Percentiles rank a stretch among this genome's conserved stretches.
These are phyloP conservation scores for Irpex rosettiformis DNA, from an alignment of 1,284 basidiomycete genomes.

Conservation along the genomic window DNA sequence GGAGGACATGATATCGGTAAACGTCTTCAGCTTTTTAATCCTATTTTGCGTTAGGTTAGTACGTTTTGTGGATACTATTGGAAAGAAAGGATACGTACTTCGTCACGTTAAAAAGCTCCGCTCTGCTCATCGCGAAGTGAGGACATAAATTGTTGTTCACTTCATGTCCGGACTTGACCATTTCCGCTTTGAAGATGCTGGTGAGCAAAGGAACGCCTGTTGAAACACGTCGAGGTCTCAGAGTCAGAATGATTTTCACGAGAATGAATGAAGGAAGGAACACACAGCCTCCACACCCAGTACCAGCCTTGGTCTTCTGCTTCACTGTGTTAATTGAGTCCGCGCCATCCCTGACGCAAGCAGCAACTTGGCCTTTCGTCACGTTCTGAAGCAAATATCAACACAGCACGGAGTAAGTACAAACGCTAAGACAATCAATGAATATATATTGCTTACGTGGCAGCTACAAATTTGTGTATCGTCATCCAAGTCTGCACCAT, in stretches of 20 bases:
- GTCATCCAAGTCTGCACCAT: constrained; percentile 67
- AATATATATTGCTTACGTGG: too few relatives aligned
- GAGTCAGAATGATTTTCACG: too few relatives aligned
- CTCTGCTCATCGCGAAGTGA: constrained; percentile 68
- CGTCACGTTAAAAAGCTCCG: constrained; percentile 68
- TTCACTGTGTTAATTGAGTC: constrained; percentile 58
- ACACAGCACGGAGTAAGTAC: not conserved
- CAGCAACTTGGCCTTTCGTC: constrained; percentile 55
- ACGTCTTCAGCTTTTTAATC: constrained; percentile 61
- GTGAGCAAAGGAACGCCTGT: constrained; percentile 44
- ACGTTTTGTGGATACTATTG: not conserved
- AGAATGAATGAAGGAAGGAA: too few relatives aligned
- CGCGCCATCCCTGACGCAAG: constrained; percentile 53
- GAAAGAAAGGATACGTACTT: constrained; percentile 31
- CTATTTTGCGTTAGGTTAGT: constrained; percentile 21
- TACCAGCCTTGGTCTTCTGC: constrained; percentile 66
- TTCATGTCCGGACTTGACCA: constrained; percentile 65
- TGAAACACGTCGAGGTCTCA: too few relatives aligned
- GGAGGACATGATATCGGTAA: constrained; percentile 51
- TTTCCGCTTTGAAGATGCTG: constrained; percentile 52
- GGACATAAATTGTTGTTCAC: constrained; percentile 63
- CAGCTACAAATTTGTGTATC: constrained; percentile 72
- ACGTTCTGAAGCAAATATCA: constrained; percentile 44
- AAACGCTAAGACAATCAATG: not conserved
- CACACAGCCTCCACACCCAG: constrained; percentile 73